phyloP scores from a whole-genome alignment of 768 basidiomycete species.

The Exsudoporus frostii region DNA sequence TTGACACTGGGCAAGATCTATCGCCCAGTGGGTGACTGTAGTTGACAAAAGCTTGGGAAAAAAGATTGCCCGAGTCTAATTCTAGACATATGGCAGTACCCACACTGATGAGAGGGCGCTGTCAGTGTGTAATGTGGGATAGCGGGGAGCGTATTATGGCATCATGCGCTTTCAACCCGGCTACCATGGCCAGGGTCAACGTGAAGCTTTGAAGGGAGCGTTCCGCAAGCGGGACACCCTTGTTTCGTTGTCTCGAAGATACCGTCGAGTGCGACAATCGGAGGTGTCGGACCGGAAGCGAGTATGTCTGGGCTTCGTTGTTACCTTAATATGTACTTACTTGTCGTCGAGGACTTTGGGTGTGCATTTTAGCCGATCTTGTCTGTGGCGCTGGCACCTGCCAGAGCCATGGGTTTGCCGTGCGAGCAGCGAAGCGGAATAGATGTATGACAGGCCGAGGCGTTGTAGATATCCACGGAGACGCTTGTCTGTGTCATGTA shows the following conservation, averaged over 20 bases:
- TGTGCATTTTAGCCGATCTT: neutral
- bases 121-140: neutral
- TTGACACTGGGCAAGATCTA: too few relatives aligned
- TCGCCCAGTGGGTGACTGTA: too few relatives aligned
- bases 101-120: neutral
- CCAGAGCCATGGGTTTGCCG: neutral
- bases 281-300: neutral
- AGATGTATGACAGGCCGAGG: neutral
- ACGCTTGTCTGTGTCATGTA: neutral
- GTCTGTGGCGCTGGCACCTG: neutral
- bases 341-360: neutral
- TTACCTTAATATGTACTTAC: neutral
- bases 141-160: neutral
- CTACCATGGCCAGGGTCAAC: neutral
- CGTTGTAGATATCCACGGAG: neutral
- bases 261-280: neutral
- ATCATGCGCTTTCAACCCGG: neutral
- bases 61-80: neutral
- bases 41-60: neutral
- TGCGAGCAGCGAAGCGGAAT: too few relatives aligned
- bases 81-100: neutral
- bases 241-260: neutral
- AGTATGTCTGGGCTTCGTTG: neutral
- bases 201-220: neutral
- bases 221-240: neutral